These are phyloP conservation scores for Chlamydomonas eustigma DNA, from an alignment of 139 green algal species.

Conservation along the genomic window DNA sequence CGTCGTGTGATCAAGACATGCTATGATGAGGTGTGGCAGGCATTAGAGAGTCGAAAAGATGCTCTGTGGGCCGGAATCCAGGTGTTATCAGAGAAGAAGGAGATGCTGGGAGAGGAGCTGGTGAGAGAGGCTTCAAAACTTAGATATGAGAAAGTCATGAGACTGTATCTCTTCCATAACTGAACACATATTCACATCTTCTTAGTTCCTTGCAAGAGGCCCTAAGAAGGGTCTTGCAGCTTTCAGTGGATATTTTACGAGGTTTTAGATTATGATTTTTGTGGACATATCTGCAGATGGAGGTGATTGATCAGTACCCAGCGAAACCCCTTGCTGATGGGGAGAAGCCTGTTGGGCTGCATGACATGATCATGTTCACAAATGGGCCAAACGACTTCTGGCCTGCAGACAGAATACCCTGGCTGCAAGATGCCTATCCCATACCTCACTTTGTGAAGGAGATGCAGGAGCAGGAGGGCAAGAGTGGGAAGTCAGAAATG, in stretches of 20 bases:
- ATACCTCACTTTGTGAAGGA: background rate
- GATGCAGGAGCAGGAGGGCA: background rate
- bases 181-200: no score
- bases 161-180: no score
- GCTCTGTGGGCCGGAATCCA: conserved; percentile 28
- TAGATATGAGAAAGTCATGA: no score
- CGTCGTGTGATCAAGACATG: conserved; percentile 39
- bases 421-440: background rate
- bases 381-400: background rate
- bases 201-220: no score
- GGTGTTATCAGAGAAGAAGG: conserved; percentile 22
- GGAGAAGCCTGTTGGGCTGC: background rate
- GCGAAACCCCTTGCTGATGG: background rate
- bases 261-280: background rate
- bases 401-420: conserved; percentile 3
- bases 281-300: background rate
- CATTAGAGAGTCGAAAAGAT: conserved; percentile 26
- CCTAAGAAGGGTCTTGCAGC: conserved; percentile 35
- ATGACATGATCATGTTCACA: conserved; percentile 12
- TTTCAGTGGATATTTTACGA: background rate
- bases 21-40: conserved; percentile 43
- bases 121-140: no score
- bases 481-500: no score
- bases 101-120: conserved; percentile 44
- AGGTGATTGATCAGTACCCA: background rate